Evolutionary conservation across 78 protist genomes (phyloP).

Genomic region (Acrasis kona): DNA sequence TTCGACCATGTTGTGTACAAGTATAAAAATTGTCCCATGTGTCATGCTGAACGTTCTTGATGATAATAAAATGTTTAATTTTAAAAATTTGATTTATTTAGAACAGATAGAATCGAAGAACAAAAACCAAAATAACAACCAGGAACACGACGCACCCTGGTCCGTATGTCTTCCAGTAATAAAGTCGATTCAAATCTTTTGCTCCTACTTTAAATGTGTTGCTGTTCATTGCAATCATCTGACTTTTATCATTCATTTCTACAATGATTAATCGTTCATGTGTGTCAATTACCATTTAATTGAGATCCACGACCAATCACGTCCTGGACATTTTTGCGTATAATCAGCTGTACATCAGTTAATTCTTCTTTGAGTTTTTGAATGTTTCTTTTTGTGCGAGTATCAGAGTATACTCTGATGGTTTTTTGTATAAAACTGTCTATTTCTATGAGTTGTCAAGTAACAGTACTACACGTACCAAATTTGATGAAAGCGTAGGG

Average conservation of each 20-base stretch:
- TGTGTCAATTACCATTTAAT: neutral
- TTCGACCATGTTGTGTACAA: too few species aligned
- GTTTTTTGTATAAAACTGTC: neutral
- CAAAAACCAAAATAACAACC: neutral
- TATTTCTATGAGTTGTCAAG: too few species aligned
- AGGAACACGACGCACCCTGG: neutral
- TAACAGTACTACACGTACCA: too few species aligned
- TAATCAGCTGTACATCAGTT: neutral
- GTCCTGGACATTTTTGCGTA: neutral
- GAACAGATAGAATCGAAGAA: neutral
- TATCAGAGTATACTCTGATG: neutral
- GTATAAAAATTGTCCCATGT: too few species aligned
- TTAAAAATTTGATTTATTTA: neutral
- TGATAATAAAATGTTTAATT: too few species aligned
- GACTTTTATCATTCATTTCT: too few species aligned
- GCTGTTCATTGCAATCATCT: too few species aligned
- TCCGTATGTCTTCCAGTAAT: neutral
- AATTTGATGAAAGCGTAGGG: slow-evolving; percentile 72
- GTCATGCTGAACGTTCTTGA: too few species aligned
- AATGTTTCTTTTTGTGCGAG: neutral
- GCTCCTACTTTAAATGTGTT: neutral
- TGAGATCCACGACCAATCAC: neutral
- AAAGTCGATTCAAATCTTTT: neutral
- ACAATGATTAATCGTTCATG: too few species aligned
- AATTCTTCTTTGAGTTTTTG: neutral